Evolutionary conservation across 1,139 yeast species (phyloP).

Genomic region (Kodamaea sp.): DNA sequence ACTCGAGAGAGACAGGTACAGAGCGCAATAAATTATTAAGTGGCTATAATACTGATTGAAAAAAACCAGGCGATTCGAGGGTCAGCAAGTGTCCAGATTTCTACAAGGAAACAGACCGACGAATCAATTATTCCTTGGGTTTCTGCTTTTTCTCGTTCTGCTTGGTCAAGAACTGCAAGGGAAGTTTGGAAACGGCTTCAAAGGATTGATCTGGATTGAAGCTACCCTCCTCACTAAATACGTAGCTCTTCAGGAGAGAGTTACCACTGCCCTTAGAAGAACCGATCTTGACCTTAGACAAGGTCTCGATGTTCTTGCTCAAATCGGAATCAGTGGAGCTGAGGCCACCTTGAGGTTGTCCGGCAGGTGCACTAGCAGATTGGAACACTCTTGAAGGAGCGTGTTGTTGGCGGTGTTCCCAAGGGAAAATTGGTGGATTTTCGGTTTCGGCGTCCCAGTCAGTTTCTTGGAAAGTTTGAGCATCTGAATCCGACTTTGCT

Average conservation of each 20-base stretch:
- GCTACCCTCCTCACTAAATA: conserved; percentile 12
- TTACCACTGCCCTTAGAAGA: conserved; percentile 5
- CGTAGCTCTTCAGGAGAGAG: conserved; percentile 9
- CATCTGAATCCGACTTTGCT: neutral
- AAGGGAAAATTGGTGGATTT: conserved; percentile 36
- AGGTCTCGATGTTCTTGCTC: conserved; percentile 10
- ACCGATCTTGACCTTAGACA: conserved; percentile 11
- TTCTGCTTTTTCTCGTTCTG: conserved; percentile 11
- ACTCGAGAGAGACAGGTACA: too few species aligned
- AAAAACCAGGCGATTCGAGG: too few species aligned
- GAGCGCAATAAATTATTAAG: too few species aligned
- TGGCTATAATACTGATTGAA: too few species aligned
- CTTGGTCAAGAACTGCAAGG: conserved; percentile 24
- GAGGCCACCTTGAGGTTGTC: conserved; percentile 2
- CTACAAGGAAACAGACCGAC: too few species aligned
- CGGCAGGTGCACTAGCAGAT: neutral
- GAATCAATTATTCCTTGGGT: too few species aligned
- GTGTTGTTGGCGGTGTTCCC: conserved; percentile 34
- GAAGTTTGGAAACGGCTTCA: conserved; percentile 27
- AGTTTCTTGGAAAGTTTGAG: neutral
- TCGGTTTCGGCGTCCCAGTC: conserved; percentile 2
- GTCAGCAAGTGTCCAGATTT: too few species aligned
- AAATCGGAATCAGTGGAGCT: conserved; percentile 2
- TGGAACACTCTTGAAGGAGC: conserved; percentile 19
- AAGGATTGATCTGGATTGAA: conserved; percentile 29